A percentile compares a stretch with the other conserved stretches of the same genome.
Conservation (phyloP, 1,139 yeast species). For the Saccharomyces hybrid region DNA sequence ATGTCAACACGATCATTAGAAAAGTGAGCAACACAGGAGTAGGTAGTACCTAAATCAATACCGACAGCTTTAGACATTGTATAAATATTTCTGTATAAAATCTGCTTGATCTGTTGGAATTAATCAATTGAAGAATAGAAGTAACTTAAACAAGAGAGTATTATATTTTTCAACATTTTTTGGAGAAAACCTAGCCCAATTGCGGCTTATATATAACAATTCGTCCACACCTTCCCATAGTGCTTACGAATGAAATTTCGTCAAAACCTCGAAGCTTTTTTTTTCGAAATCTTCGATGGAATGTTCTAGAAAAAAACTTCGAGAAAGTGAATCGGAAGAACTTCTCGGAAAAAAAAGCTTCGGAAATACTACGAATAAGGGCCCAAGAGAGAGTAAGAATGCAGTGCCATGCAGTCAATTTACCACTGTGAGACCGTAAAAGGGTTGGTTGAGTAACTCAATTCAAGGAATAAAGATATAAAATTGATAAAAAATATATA, state of each 20-base stretch:
- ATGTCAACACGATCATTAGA: conserved; percentile 86
- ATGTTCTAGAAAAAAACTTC: conserved; percentile 1
- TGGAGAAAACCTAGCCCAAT: neutral
- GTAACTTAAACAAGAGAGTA: neutral
- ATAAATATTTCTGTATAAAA: neutral
- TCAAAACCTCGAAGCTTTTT: neutral
- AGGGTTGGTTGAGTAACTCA: neutral
- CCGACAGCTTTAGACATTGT: conserved; percentile 33
- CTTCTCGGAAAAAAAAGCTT: neutral
- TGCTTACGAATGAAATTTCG: neutral
- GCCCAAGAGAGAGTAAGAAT: neutral
- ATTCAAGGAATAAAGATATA: neutral
- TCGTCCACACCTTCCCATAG: neutral
- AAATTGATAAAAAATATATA: neutral
- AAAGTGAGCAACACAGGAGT: conserved; percentile 96
- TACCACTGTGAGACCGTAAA: neutral
- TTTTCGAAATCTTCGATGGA: neutral
- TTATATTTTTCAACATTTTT: neutral
- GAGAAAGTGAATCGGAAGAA: neutral
- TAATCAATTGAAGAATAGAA: neutral
- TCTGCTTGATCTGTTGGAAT: neutral
- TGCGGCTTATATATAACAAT: neutral
- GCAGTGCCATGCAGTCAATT: neutral
- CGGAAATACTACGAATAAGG: neutral
- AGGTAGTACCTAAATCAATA: conserved; percentile 70